phyloP scores from a whole-genome alignment of 1,284 basidiomycete species.

The Pascua guehoae region DNA sequence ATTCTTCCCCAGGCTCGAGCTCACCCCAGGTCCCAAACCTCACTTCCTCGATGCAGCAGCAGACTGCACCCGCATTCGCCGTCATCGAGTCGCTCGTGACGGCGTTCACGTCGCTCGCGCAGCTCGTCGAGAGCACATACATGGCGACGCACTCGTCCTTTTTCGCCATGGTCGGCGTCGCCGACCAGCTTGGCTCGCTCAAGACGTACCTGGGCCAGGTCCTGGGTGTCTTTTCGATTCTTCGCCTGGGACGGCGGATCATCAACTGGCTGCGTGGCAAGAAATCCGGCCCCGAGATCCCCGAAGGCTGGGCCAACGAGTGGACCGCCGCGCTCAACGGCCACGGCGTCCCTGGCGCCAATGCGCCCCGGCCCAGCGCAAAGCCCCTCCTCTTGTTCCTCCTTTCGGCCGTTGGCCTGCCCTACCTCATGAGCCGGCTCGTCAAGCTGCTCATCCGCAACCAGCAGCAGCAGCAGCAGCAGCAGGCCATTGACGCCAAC shows the following conservation, averaged over 20 bases:
- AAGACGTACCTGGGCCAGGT: conserved; percentile 91
- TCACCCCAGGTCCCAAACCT: conserved; percentile 56
- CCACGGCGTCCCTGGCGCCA: conserved; percentile 22
- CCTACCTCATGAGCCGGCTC: conserved; percentile 89
- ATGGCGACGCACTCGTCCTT: conserved; percentile 98
- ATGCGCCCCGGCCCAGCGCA: conserved; percentile 64
- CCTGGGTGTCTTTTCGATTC: conserved; percentile 81
- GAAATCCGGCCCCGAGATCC: conserved; percentile 49
- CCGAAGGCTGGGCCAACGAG: conserved; percentile 48
- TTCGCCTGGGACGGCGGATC: conserved; percentile 61
- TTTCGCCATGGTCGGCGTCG: conserved; percentile 97
- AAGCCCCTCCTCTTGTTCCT: conserved; percentile 94
- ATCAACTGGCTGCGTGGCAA: conserved; percentile 53
- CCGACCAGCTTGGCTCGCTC: conserved; percentile 89
- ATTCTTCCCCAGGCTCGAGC: no score
- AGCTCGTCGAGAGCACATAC: conserved; percentile 97
- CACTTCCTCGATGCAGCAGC: conserved; percentile 80
- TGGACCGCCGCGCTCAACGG: conserved; percentile 31
- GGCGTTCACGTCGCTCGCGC: conserved; percentile 91
- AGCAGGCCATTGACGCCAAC: conserved; percentile 24
- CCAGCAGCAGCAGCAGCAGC: conserved; percentile 40
- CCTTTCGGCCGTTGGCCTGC: conserved; percentile 89
- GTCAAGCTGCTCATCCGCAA: conserved; percentile 75
- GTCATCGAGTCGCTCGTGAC: conserved; percentile 93
- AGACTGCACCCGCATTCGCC: conserved; percentile 88